Evolutionary conservation across 192 early-diverging fungal species (phyloP), one percentile per base, ranked within the genome.

Genomic region (Pilobolus umbonatus): DNA sequence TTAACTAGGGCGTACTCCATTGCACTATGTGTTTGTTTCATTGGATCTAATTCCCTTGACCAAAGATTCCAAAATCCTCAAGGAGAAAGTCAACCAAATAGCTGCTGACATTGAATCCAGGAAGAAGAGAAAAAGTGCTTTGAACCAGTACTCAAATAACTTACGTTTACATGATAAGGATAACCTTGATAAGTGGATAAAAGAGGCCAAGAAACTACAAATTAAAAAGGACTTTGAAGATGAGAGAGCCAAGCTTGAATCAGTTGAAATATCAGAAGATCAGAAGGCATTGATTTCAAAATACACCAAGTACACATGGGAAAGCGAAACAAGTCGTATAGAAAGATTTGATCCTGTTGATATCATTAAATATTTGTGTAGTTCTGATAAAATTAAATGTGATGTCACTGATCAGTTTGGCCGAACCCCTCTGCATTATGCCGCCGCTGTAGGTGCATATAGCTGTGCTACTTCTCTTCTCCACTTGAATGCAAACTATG

Each of bases 351-450:
- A 82, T 62, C 78, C 75, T 29, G 67, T 82, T 28, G 74, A 80
- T 44, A 74, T 80, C 31, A 49, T 82, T 4, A 68, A 57, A 11
- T 77, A 59, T 21, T 36, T 83, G n/a, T 49, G 62, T 6, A 38
- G 31, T n/a, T 35, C 55, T 8, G 32, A 52, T 15, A 31, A 51
- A 12, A 62, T 77, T 11, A 15, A 65, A 35, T 42, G 64, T 4
- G 73, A 81, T 38, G 15, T 62, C 6, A 48, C 39, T 5, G 81
- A 83, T 59, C 60, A 46, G 8, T 79, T 83, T 60, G 81, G 81
- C 2, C 36, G 81, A 21, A 77, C 72, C 1, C 74, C 79, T 11
- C 57, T 83, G 21, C 81, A 83, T 56, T 83, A 83, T 50, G 78
- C 81, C 22, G 78, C 65, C 4, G 43, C 59, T 19, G 59, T 71